A percentile compares a stretch with the other conserved stretches of the same genome.
These are phyloP conservation scores for Pelagomonas calceolata DNA, from an alignment of 108 stramenopile species.

Conservation along the genomic window DNA sequence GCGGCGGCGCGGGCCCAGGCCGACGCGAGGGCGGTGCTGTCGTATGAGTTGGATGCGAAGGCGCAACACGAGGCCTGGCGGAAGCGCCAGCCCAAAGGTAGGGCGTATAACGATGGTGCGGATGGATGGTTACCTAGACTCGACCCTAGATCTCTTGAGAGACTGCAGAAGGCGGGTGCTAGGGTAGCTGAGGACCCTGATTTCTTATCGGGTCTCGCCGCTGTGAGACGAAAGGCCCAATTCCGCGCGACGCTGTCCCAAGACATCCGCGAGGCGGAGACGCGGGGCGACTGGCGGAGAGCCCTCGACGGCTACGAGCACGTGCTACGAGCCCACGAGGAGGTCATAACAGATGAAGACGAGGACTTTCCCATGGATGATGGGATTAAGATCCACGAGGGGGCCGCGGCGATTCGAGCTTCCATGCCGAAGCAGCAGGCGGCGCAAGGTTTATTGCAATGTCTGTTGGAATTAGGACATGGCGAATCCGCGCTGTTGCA, in stretches of 20 bases:
- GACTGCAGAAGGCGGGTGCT: background rate
- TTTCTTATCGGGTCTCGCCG: background rate
- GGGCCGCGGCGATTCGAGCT: too few species aligned
- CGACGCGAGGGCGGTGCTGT: too few species aligned
- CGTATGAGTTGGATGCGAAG: too few species aligned
- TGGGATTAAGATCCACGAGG: too few species aligned
- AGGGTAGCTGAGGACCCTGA: background rate
- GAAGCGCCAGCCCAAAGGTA: too few species aligned
- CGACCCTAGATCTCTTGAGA: too few species aligned
- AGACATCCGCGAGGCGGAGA: constrained; percentile 52
- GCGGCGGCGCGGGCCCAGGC: too few species aligned
- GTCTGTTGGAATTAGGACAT: constrained; percentile 63
- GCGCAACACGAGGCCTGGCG: too few species aligned
- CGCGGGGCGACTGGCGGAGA: constrained; percentile 56
- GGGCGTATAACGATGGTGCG: too few species aligned
- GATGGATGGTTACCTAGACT: too few species aligned
- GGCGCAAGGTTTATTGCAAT: constrained; percentile 43
- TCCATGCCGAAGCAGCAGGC: constrained; percentile 13
- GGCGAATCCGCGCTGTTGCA: constrained; percentile 69
- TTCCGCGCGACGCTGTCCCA: constrained; percentile 4
- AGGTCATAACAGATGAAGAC: too few species aligned
- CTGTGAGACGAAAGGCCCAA: background rate
- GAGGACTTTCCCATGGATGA: too few species aligned
- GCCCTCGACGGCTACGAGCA: constrained; percentile 68
- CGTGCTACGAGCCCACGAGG: constrained; percentile 31